Base-by-base conservation (phyloP, 768 basidiomycete species). In the Roridomyces roridus region DNA sequence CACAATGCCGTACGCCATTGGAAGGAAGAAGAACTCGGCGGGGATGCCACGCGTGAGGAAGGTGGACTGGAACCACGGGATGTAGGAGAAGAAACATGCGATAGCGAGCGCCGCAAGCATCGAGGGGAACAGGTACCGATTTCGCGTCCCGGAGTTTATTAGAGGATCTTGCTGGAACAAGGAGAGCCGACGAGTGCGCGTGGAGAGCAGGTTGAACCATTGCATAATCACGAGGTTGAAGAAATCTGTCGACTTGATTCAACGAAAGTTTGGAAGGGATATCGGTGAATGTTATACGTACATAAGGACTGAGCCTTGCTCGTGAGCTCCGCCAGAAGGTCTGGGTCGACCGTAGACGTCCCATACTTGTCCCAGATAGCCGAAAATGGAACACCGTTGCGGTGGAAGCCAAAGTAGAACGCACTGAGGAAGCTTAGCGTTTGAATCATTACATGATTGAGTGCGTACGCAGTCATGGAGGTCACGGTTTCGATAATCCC, bases 201-300 rank as follows among this genome's bases (percentile, higher is more conserved):
- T 81, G 0, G 84, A 73, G 18, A 87, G 74, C 8, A 87, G 72
- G 60, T 84, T 85, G 34, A 82, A 82, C 78, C 79, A 85, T 70
- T 87, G 86, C 81, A 85, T 85, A 49, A 84, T 71, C 34, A 84
- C 76, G 6, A 85, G 69, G 17, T 79, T 77, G 65, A 80, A 78
- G 67, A 78, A 80, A 55, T 79, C 65, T 66, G 6, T 11, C 12
- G 37, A 28, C 14, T 6, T 5, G n/a, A n/a, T n/a, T 21, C 25
- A 40, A 28, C 15, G 20, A 14, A 9, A 11, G 28, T 57, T 7
- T 41, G 18, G 26, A 18, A 25, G 35, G 15, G 24, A 15, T 18
- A 46, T n/a, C 21, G 5, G 6, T 14, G 14, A 34, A 14, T 7
- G 5, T 24, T 14, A 26, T 21, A 5, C 47, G 8, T 35, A 65